Evolutionary conservation across 2,329 filamentous ascomycete species (phyloP), one percentile per base, ranked within the genome.

Genomic region (Raffaelea albimanens): DNA sequence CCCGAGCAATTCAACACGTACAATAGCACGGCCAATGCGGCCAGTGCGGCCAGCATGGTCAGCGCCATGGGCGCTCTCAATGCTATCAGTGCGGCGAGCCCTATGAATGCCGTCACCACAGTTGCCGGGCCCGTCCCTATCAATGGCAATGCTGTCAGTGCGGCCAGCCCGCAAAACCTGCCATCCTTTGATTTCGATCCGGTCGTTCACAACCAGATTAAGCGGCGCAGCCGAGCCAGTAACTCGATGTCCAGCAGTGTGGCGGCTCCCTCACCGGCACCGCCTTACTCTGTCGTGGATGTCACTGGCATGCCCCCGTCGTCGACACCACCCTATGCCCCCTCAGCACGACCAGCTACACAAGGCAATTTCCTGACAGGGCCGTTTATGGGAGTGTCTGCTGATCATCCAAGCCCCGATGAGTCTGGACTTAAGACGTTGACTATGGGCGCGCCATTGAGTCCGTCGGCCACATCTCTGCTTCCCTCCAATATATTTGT

Each of bases 381-480:
- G 1, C 71, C 77, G 8, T 82, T 73, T 44, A 69, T 76, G 61
- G 71, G 73, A 43, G 62, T 70, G 39, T 64, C 68, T 1, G 57
- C 64, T 3, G 69, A 72, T 53, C 63, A 56, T 55, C 67, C 52
- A 56, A 70, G 52, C 57, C 61, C 81, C 47, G 78, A 77, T 5
- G 82, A 85, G 29, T 74, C 78, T 2, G 81, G 84, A 18, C 65
- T 83, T 4, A 77, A 78, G 49, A 71, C 71, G 18, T 61, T 84
- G 33, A 80, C 74, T 3, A 75, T 72, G 18, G 80, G 78, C 23
- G 85, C 83, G 2, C 84, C 84, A 1, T 76, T 91, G 61, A 90
- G 85, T 56, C 87, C 87, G 2, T 85, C 84, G 4, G 87, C 86
- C 2, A 81, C 84, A 23, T 76, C 82, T 16, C 69, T 91, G 3